A percentile compares a stretch with the other conserved stretches of the same genome.
Conservation (phyloP, 1,284 basidiomycete genomes). For the Cutaneotrichosporon cavernicola region DNA sequence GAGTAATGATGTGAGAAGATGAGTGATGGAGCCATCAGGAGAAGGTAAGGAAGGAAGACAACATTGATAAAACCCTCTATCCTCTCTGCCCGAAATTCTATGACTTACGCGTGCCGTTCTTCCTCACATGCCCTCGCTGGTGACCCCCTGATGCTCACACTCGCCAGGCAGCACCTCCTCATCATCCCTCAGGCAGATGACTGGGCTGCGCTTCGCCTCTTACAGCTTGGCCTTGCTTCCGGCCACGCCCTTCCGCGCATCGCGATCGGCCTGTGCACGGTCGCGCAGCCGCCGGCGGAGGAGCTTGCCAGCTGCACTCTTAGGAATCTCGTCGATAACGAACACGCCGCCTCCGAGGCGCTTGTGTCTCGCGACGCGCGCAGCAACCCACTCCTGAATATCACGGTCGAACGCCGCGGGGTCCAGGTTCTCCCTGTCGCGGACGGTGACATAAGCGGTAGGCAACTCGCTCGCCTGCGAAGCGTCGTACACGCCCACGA, state of each 20-base stretch:
- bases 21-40: too few relatives aligned
- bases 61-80: too few relatives aligned
- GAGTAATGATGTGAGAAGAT: too few relatives aligned
- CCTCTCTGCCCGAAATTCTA: too few relatives aligned
- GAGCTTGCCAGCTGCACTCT: conserved; percentile 46
- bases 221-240: too few relatives aligned
- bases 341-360: conserved; percentile 55
- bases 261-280: conserved; percentile 16
- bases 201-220: too few relatives aligned
- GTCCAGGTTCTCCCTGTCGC: conserved; percentile 3
- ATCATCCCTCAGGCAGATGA: too few relatives aligned
- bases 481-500: conserved; percentile 65
- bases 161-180: too few relatives aligned
- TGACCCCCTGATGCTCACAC: too few relatives aligned
- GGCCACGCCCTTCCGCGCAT: conserved; percentile 2
- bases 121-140: too few relatives aligned
- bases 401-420: conserved; percentile 53
- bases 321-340: conserved; percentile 55
- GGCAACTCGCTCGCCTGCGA: conserved; percentile 60
- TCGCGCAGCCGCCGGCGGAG: conserved; percentile 40
- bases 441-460: conserved; percentile 42
- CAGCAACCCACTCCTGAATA: conserved; percentile 64
- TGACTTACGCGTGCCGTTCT: too few relatives aligned
- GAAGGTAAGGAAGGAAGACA: too few relatives aligned
- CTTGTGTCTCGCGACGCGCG: conserved; percentile 57